Base-by-base conservation (phyloP, 768 basidiomycete species). In the Agaricus subrufescens region DNA sequence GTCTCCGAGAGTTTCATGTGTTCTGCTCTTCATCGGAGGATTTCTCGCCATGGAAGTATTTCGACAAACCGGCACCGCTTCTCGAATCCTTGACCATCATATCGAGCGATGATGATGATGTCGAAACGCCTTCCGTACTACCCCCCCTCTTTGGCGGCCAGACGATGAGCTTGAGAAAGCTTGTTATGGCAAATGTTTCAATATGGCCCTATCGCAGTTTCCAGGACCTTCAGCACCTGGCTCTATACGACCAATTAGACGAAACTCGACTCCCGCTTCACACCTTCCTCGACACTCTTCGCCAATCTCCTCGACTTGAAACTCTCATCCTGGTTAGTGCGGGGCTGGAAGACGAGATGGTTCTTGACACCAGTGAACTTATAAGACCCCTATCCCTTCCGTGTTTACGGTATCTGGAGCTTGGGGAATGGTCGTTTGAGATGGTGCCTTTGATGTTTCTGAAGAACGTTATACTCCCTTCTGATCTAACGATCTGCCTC, bases 181-280 rank as follows among this genome's bases (percentile, higher is more conserved):
- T 56, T 12, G 54, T 56, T n/a, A 31, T 56, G 54, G 54, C 54
- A 10, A 56, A 56, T 23, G 42, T 56, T 42, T 56, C 54, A 40
- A 30, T 56, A 25, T 56, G 54, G 54, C 54, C 54, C 43, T 39
- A 56, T 31, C 46, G 49, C 29, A 56, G 27, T 40, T 56, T 56
- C 42, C 46, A 30, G 29, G 31, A 49, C 25, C 54, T 56, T 30
- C 48, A 19, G 19, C 54, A 56, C 9, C 42, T 56, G 12, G 54
- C 47, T 9, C 39, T 56, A 11, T 56, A 56, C 25, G 54, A 56
- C 19, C 54, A 56, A 38, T 29, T 56, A 4, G 54, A 56, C 19
- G 54, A 56, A 49, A 47, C 46, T 14, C 54, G 54, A 3, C 40
- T 56, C 7, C 54, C 54, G 2, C 26, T 56, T 8, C 54, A 56